These are phyloP conservation scores for Termitomyces sp. DNA, from an alignment of 768 basidiomycete species.

Conservation along the genomic window DNA sequence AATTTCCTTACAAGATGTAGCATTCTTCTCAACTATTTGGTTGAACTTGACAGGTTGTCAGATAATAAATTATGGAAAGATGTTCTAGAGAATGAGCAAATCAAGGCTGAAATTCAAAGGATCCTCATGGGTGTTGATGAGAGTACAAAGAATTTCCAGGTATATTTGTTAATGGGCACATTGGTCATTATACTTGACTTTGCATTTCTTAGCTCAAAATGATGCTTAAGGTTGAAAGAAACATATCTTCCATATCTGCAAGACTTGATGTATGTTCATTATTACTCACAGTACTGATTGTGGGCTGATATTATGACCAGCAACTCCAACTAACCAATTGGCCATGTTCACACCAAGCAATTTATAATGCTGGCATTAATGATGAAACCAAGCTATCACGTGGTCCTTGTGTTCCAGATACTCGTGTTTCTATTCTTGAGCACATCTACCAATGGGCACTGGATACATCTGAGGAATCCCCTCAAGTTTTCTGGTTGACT, in stretches of 20 bases:
- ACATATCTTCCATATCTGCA: not conserved
- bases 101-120: conserved; percentile 3
- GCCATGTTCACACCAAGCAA: too few species aligned
- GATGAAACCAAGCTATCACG: not conserved
- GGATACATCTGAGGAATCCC: conserved; percentile 12
- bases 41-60: not conserved
- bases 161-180: not conserved
- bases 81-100: conserved; percentile 10
- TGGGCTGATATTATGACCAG: not conserved
- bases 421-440: too few species aligned
- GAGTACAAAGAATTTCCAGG: conserved; percentile 12
- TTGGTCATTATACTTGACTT: not conserved
- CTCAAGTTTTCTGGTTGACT: conserved; percentile 8
- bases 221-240: not conserved
- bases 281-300: not conserved
- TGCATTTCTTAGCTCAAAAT: not conserved
- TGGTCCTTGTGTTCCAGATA: conserved; percentile 21
- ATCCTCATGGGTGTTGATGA: conserved; percentile 4
- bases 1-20: not conserved
- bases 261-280: not conserved
- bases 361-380: not conserved
- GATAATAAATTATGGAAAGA: not conserved
- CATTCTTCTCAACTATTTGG: not conserved
- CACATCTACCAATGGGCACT: too few species aligned
- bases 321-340: too few species aligned